These are phyloP conservation scores for Aureobasidium sp. DNA, from an alignment of 2,329 filamentous ascomycete species.

Conservation along the genomic window DNA sequence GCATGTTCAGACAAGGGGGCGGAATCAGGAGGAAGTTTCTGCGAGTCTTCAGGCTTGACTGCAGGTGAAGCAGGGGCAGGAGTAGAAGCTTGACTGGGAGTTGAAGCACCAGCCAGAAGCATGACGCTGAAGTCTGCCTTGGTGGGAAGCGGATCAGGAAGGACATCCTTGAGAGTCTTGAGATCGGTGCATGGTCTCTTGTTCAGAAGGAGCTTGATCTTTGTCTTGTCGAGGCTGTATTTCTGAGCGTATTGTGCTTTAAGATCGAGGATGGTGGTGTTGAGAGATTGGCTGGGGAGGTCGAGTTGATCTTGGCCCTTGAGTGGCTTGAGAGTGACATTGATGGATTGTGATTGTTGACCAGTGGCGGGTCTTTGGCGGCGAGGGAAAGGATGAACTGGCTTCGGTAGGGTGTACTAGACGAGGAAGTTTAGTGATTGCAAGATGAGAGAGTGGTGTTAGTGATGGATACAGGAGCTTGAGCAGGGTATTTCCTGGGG, in stretches of 20 bases:
- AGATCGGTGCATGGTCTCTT: conserved; percentile 78
- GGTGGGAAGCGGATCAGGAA: conserved; percentile 36
- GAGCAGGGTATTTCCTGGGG: conserved; percentile 66
- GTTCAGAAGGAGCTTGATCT: conserved; percentile 77
- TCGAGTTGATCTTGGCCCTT: conserved; percentile 68
- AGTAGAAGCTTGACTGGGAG: conserved; percentile 14
- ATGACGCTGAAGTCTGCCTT: conserved; percentile 75
- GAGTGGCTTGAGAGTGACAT: conserved; percentile 64
- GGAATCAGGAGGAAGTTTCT: conserved; percentile 21
- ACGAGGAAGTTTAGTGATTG: not conserved
- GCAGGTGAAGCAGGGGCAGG: conserved; percentile 36
- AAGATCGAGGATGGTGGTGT: conserved; percentile 71
- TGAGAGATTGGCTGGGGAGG: conserved; percentile 54
- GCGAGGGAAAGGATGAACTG: conserved; percentile 48
- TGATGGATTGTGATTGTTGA: conserved; percentile 35
- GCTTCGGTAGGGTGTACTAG: conserved; percentile 66
- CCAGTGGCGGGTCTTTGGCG: conserved; percentile 36
- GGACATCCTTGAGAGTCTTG: conserved; percentile 68
- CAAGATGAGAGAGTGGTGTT: conserved; percentile 53
- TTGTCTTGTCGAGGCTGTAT: conserved; percentile 60
- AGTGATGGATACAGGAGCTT: conserved; percentile 59
- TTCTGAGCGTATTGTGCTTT: conserved; percentile 62
- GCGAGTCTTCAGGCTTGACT: conserved; percentile 34
- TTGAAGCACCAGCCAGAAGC: conserved; percentile 60
- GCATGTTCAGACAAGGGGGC: conserved; percentile 26